Conservation (phyloP, 2,329 filamentous ascomycete species). For the Epichloe sibirici region DNA sequence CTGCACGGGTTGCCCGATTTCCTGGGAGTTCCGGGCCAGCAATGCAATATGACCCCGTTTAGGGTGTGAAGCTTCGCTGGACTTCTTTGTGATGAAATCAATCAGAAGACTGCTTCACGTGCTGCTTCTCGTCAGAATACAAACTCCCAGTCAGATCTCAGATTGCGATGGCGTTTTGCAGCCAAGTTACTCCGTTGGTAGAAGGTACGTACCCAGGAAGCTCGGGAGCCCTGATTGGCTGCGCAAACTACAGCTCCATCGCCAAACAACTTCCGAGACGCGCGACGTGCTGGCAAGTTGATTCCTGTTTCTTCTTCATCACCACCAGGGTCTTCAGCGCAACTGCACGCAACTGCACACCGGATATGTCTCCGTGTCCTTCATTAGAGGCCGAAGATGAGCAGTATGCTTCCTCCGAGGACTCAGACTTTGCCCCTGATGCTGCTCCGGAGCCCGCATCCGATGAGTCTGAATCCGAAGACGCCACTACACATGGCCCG, state of each 20-base stretch:
- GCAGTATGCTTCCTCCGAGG: conserved; percentile 57
- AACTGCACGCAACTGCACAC: neutral
- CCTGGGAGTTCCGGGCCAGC: too few relatives aligned
- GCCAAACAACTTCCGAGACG: neutral
- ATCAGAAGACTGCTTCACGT: too few relatives aligned
- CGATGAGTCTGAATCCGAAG: conserved; percentile 39
- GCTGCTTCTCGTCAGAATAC: too few relatives aligned
- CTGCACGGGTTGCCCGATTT: too few relatives aligned
- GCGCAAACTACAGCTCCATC: neutral
- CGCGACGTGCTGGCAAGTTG: neutral
- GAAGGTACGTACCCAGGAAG: too few relatives aligned
- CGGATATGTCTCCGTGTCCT: conserved; percentile 32
- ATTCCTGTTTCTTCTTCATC: neutral
- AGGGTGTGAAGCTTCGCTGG: too few relatives aligned
- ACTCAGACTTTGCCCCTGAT: conserved; percentile 61
- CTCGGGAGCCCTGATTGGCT: neutral
- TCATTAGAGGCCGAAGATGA: conserved; percentile 36
- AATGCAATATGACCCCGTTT: too few relatives aligned
- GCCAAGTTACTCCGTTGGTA: too few relatives aligned
- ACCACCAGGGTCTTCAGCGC: neutral
- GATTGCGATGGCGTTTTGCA: too few relatives aligned
- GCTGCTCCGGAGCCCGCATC: conserved; percentile 33
- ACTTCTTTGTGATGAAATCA: too few relatives aligned
- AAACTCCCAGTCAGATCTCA: too few relatives aligned
- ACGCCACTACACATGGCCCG: conserved; percentile 17